Evolutionary conservation across 257 asterid genomes (phyloP), one percentile per base, ranked within the genome.

Genomic region (Solanum chiquidenum): DNA sequence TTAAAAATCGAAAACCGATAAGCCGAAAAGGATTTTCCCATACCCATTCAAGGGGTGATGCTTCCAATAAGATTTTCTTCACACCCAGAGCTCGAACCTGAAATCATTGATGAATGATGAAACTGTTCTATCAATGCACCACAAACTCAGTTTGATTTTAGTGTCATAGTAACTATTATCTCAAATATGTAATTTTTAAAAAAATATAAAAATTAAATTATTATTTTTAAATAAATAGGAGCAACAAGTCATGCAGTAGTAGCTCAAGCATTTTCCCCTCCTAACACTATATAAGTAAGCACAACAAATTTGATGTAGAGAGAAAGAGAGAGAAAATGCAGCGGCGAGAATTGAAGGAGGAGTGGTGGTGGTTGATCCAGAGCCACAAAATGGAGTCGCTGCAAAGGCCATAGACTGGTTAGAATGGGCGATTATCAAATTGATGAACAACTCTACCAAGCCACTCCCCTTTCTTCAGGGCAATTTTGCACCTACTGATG

Each of bases 361-460:
- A 7, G 88, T 91, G 69, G 92, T 94, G 93, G 90, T 87, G 92
- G 98, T 97, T 87, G 91, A 95, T 6, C 99, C 99, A 37, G 89
- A 91, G 89, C 98, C 98, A 21, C 62, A 35, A 1, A 93, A 91
- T 60, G 98, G 99, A 8, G 52, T 95, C 44, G 80, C 88, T 75
- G 93, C 99, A 23, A 95, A 91, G 92, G 95, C 93, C 9, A 87
- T 95, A 5, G 98, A 95, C 87, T 95, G 92, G 98, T 20, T 95
- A 84, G 98, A 95, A 87, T 91, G 92, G 93, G 88, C 91, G 31
- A 90, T 92, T 42, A 93, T 94, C 86, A 95, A 95, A 93, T 86
- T 95, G 72, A 91, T 93, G 98, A 89, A 95, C 44, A 96, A 93
- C 75, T 73, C 95, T 4, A 91, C 90, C 80, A 91, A 86, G 44